These are phyloP conservation scores for Leishmania major DNA, from an alignment of 208 protist species.

Conservation along the genomic window DNA sequence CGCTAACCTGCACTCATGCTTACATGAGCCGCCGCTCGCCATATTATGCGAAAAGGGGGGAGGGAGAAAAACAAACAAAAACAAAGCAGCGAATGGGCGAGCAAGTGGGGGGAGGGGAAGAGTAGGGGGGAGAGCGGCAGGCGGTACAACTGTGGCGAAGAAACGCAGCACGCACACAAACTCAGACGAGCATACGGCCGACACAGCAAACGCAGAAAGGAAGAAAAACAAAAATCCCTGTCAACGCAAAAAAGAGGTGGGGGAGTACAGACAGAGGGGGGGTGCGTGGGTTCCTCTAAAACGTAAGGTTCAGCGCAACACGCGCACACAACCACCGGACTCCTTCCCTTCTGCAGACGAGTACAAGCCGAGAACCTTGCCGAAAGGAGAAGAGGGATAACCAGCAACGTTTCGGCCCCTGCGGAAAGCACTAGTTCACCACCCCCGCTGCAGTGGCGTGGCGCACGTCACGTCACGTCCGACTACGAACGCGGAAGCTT, in stretches of 20 bases:
- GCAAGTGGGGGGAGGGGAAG: neutral
- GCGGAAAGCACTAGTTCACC: neutral
- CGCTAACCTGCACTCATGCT: neutral
- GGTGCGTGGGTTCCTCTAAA: neutral
- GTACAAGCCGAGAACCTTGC: neutral
- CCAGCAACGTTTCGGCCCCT: neutral
- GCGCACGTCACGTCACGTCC: neutral
- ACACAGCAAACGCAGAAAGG: neutral
- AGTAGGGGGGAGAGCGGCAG: neutral
- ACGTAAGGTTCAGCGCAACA: neutral
- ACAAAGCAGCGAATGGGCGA: neutral
- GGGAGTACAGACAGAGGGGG: neutral
- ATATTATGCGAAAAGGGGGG: neutral
- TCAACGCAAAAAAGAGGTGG: neutral
- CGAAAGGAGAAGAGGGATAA: neutral
- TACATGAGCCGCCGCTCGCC: neutral
- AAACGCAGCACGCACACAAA: neutral
- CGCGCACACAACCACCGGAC: neutral
- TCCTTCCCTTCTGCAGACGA: neutral
- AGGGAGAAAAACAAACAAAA: neutral
- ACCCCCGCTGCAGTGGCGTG: neutral
- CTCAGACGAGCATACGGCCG: neutral
- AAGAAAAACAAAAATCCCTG: neutral
- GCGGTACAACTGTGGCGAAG: no score
- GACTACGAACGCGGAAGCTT: slow-evolving; percentile 25